phyloP scores from a whole-genome alignment of 176 grass and related monocot genomes.

The Elaeis guineensis region DNA sequence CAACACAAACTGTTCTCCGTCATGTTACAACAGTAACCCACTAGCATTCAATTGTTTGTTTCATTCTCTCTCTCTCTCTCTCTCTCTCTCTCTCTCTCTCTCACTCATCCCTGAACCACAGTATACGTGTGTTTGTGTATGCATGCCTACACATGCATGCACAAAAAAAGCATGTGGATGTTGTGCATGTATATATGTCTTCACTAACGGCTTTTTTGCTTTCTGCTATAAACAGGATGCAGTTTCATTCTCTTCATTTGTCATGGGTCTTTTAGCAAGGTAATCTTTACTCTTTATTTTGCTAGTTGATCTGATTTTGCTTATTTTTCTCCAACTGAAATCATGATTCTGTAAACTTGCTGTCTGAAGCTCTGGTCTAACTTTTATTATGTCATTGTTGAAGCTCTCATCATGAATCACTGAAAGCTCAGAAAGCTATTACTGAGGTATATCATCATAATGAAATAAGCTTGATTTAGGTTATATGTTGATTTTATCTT shows the following conservation, averaged over 20 bases:
- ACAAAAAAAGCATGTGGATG: no score
- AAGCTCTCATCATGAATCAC: conserved; percentile 85
- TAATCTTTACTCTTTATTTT: background rate
- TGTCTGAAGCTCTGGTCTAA: conserved; percentile 3
- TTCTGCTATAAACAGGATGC: conserved; percentile 47
- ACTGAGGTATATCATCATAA: conserved; percentile 53
- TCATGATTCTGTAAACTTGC: no score
- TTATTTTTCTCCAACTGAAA: background rate
- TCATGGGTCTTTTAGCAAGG: conserved; percentile 84
- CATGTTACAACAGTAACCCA: conserved; percentile 63
- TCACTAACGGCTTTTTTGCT: background rate
- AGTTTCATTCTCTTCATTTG: conserved; percentile 66
- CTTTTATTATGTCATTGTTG: conserved; percentile 18
- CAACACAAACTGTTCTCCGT: conserved; percentile 58
- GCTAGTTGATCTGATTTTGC: background rate
- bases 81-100: no score
- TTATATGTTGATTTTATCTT: conserved; percentile 3
- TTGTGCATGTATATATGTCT: no score
- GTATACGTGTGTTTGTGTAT: no score
- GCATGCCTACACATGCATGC: no score
- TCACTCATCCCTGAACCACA: no score
- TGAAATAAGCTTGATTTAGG: conserved; percentile 3
- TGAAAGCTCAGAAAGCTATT: conserved; percentile 93
- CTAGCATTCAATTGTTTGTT: background rate
- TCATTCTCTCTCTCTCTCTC: background rate